Conservation (phyloP, 2,329 filamentous ascomycete genomes). For the Trichoderma simmonsii region DNA sequence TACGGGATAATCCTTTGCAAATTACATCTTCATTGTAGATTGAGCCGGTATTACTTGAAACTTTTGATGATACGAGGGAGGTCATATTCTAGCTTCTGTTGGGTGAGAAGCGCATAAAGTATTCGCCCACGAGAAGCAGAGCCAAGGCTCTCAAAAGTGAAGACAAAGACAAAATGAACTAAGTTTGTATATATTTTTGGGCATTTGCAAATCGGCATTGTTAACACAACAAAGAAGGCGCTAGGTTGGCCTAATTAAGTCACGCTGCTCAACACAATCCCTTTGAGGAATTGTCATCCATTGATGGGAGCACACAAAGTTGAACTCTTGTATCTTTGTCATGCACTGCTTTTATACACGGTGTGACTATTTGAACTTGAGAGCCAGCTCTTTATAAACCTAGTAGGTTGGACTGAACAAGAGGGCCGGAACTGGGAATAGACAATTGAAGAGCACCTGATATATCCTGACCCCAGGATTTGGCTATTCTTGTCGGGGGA, state of each 20-base stretch:
- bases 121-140: neutral
- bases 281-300: neutral
- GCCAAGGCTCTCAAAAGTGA: neutral
- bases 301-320: neutral
- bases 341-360: neutral
- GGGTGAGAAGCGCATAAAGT: neutral
- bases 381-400: neutral
- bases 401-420: neutral
- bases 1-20: neutral
- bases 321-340: neutral
- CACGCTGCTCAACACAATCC: neutral
- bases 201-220: neutral
- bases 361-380: neutral
- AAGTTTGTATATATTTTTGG: neutral
- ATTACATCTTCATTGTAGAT: neutral
- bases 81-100: neutral
- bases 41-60: neutral
- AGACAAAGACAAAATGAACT: neutral
- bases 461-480: neutral
- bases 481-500: neutral
- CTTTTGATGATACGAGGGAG: neutral
- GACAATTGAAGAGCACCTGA: neutral
- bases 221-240: neutral
- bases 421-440: neutral
- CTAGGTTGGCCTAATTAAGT: neutral